Base-by-base conservation (phyloP, 2,329 filamentous ascomycete genomes). In the Colletotrichum trifolii region DNA sequence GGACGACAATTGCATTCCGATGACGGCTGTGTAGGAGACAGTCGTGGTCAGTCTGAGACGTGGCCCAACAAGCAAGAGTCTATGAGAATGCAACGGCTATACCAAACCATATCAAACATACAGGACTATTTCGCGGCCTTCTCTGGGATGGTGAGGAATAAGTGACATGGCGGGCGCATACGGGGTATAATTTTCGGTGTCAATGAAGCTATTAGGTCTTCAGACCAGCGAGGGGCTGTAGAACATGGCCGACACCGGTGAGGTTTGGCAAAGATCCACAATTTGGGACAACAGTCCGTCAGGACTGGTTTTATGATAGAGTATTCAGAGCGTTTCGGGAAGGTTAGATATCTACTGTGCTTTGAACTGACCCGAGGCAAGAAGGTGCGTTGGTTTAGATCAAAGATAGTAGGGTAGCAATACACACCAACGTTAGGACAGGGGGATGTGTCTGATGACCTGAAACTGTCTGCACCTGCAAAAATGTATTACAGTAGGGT, bases 1-100 rank as follows among this genome's bases (percentile, higher is more conserved):
- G 94, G 42, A 98, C 89, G 48, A 99, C 96, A 62, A 99, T 89
- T 25, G 94, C 91, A 79, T 97, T 93, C 74, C 93, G 91, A 77
- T 97, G 94, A 67, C 95, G 96, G 56, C 96, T 98, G 72, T 38
- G 43, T 17, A 59, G 49, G 54, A 56, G 68, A 68, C 55, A 17
- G 38, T 12, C 6, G 12, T 9, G 35, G 12, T 7, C 11, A 10
- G 15, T 47, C 10, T 17, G 11, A 6, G 45, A 47, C 11, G 39
- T n/a, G 5, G 15, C 15, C 42, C 25, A 25, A 15, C 42, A 43
- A 13, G 13, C 7, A 12, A n/a, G 42, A 15, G 11, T 4, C 25
- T 8, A 43, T 45, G 25, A 45, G 9, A 15, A 25, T 47, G 55
- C n/a, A 61, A 45, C 25, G 25, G 25, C 25, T 25, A 25, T 25